These are phyloP conservation scores for Dalechampia spathulata DNA, from an alignment of 441 rosid genomes.

Conservation along the genomic window DNA sequence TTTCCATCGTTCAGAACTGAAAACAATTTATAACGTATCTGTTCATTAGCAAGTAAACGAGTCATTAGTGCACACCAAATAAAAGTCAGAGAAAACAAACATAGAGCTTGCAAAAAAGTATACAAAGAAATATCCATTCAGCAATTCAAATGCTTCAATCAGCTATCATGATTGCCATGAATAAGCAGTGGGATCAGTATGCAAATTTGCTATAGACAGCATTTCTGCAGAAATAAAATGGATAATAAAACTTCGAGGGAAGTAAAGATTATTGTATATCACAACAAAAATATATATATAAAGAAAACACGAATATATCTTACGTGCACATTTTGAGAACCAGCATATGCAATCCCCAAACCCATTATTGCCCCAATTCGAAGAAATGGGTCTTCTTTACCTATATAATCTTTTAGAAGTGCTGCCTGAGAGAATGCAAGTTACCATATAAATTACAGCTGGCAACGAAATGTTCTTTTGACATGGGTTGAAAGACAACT, in stretches of 20 bases:
- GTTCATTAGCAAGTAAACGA: constrained; percentile 18
- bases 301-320: constrained; percentile 8
- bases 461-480: not conserved
- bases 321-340: constrained; percentile 85
- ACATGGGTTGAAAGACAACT: constrained; percentile 23
- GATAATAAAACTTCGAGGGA: too few species aligned
- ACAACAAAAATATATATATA: not conserved
- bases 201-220: too few species aligned
- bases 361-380: constrained; percentile 98
- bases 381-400: constrained; percentile 68
- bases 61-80: too few species aligned
- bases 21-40: constrained; percentile 56
- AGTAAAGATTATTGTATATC: not conserved
- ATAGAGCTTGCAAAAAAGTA: too few species aligned
- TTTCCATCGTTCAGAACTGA: constrained; percentile 66
- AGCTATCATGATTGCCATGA: too few species aligned
- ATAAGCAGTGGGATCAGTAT: too few species aligned
- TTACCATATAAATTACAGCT: constrained; percentile 6
- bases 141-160: too few species aligned
- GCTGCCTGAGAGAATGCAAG: constrained; percentile 63
- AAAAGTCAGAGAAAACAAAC: not conserved
- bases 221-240: too few species aligned
- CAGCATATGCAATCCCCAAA: constrained; percentile 94
- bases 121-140: too few species aligned
- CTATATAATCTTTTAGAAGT: constrained; percentile 57